Evolutionary conservation across 2,329 filamentous ascomycete species (phyloP), one percentile per base, ranked within the genome.

Genomic region (Trichophyton simii): DNA sequence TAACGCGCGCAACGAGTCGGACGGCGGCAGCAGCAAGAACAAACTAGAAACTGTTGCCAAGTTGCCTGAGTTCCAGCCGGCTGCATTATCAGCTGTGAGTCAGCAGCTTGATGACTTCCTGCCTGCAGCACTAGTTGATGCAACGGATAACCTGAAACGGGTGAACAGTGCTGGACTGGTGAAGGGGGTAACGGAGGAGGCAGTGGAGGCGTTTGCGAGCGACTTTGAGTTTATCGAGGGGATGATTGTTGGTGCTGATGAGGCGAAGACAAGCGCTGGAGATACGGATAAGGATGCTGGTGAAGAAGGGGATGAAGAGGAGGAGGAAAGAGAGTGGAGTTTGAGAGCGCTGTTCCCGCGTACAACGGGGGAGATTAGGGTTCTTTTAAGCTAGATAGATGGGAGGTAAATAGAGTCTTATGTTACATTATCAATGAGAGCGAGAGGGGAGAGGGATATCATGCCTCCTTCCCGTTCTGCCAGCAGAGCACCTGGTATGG

Each of bases 111-210:
- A 99, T 69, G 86, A 90, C 63, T 99, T 97, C 75, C 78, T 99
- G 25, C 91, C 94, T 0, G 95, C 90, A 0, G 94, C 92, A 2
- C 80, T 96, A 34, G 92, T 96, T 79, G 94, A 99, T 71, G 91
- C 91, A 2, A 85, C 89, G 67, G 88, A 94, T 58, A 89, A 90
- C 63, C 74, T 97, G 28, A 87, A 86, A 65, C 79, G 83, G 48
- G 76, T 99, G 1, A 85, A 87, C 64, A 88, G 89, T 68, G 83
- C 87, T 0, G 80, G 79, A 9, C 76, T 95, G 62, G 87, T 87
- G 13, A 83, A 89, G 57, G 80, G 85, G 55, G 83, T 96, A 57
- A 94, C 89, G 0, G 89, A 95, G 67, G 83, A 88, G 65, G 92
- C 91, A 0, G 88, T 91, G 0, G 86, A 89, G 67, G 81, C 78